phyloP scores from a whole-genome alignment of 192 early-diverging fungal genomes.

The Podila epicladia region DNA sequence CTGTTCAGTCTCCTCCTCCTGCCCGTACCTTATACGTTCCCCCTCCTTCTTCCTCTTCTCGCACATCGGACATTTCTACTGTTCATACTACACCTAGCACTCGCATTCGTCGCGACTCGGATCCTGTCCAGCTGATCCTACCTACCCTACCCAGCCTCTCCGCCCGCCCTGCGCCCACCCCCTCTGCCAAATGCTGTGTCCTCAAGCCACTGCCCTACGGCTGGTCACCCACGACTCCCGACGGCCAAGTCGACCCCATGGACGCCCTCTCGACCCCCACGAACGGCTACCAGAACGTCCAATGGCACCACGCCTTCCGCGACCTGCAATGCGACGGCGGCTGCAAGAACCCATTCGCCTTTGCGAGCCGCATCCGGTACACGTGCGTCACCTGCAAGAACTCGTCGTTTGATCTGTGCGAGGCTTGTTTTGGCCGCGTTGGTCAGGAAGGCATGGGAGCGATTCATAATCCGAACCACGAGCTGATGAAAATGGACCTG shows the following conservation, averaged over 20 bases:
- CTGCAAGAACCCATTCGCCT: background rate
- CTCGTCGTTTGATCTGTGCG: background rate
- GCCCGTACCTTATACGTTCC: background rate
- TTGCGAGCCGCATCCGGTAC: background rate
- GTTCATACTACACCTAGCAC: background rate
- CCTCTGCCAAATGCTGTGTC: background rate
- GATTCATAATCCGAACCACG: background rate
- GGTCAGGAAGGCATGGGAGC: background rate
- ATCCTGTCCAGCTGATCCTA: background rate
- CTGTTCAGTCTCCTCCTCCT: background rate
- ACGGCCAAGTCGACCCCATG: background rate
- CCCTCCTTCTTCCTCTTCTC: background rate
- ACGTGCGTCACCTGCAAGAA: conserved; percentile 2
- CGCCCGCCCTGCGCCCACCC: background rate
- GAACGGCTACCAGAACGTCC: background rate
- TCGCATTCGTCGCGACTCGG: background rate
- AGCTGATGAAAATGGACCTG: background rate
- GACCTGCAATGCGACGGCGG: background rate
- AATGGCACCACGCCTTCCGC: background rate
- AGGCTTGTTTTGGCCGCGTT: background rate
- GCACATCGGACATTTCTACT: background rate
- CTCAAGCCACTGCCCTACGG: background rate
- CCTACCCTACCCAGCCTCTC: background rate
- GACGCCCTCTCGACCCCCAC: background rate
- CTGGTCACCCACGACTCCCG: background rate